phyloP scores from a whole-genome alignment of 495 filamentous ascomycete species.

The Peziza echinospora region DNA sequence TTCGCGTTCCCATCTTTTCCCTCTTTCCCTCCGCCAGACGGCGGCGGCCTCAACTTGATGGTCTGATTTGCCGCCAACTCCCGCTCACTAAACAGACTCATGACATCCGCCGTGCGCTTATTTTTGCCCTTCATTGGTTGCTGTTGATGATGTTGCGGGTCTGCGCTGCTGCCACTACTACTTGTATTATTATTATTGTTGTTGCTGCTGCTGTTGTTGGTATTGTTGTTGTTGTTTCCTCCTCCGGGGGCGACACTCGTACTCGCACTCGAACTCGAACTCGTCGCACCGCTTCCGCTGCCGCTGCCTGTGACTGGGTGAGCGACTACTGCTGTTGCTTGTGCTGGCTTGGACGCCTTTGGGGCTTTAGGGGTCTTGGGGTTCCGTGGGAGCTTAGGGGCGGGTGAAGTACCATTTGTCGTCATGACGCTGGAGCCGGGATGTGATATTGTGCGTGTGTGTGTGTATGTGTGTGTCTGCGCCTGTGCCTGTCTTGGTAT shows the following conservation, averaged over 20 bases:
- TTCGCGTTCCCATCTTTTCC: too few relatives aligned
- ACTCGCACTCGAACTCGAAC: not conserved
- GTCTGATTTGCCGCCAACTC: slow-evolving; percentile 7
- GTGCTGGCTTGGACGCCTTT: not conserved
- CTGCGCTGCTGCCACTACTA: not conserved
- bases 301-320: not conserved
- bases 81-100: slow-evolving; percentile 15
- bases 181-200: not conserved
- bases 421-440: too few relatives aligned
- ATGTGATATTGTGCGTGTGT: too few relatives aligned
- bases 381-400: not conserved
- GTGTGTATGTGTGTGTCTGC: too few relatives aligned
- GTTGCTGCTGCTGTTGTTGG: too few relatives aligned
- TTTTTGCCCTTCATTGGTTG: not conserved
- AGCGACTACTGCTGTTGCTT: not conserved
- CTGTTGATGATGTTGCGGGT: slow-evolving; percentile 7
- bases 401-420: not conserved
- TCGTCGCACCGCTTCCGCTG: not conserved
- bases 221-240: not conserved
- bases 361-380: not conserved
- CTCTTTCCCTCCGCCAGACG: slow-evolving; percentile 4
- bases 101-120: slow-evolving; percentile 5
- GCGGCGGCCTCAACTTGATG: slow-evolving; percentile 16
- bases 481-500: too few relatives aligned
- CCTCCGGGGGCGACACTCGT: not conserved